phyloP scores from a whole-genome alignment of 139 green algal species.

The Raphidocelis subcapitata region DNA sequence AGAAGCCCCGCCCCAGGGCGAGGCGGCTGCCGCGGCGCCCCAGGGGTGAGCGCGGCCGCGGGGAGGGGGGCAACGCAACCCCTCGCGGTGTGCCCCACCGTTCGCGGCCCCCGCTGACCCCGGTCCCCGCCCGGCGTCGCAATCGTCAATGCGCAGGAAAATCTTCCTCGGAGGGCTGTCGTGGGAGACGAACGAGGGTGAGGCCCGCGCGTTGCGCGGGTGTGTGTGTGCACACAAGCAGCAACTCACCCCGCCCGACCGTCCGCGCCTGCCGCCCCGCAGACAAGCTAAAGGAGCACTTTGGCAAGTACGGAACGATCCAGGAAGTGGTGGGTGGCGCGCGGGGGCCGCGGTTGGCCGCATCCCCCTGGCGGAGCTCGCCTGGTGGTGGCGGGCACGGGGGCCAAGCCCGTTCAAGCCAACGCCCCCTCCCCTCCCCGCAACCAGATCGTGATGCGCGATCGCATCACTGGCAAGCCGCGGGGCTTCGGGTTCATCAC shows the following conservation, averaged over 20 bases:
- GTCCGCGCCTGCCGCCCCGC: constrained; percentile 18
- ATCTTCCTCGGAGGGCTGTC: constrained; percentile 72
- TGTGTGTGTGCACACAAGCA: neutral
- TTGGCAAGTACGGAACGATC: constrained; percentile 67
- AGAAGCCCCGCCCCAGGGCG: too few species aligned
- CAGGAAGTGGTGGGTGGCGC: constrained; percentile 60
- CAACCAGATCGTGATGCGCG: constrained; percentile 77
- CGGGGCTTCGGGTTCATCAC: constrained; percentile 88
- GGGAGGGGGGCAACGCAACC: too few species aligned
- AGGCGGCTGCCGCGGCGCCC: too few species aligned
- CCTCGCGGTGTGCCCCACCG: too few species aligned
- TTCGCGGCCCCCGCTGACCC: too few species aligned
- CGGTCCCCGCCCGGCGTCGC: too few species aligned
- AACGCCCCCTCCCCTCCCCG: neutral
- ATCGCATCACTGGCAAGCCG: constrained; percentile 62
- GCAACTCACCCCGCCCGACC: too few species aligned
- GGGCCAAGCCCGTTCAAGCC: neutral
- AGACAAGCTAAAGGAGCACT: constrained; percentile 72
- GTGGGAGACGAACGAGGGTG: constrained; percentile 74
- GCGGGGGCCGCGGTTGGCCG: neutral
- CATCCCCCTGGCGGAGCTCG: neutral
- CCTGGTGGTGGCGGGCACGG: neutral
- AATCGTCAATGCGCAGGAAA: too few species aligned
- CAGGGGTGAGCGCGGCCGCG: too few species aligned
- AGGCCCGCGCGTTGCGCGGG: neutral